Evolutionary conservation across 2,329 filamentous ascomycete species (phyloP).

Genomic region (Nannizzia gypsea): DNA sequence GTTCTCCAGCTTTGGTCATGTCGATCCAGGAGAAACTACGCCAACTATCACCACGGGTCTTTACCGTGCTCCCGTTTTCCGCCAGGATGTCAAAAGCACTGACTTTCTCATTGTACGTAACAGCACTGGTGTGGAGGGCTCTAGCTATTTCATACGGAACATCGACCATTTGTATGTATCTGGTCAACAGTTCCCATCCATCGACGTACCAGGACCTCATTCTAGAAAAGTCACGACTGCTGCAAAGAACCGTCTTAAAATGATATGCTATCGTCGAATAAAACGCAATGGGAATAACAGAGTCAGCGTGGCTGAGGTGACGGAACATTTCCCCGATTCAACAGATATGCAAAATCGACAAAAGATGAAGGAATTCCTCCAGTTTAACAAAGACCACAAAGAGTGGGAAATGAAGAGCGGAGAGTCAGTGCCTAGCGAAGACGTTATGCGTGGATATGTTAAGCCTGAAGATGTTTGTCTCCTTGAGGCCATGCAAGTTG

Average conservation of each 20-base stretch:
- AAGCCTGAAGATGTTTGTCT: slow-evolving; percentile 92
- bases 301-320: slow-evolving; percentile 71
- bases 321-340: slow-evolving; percentile 80
- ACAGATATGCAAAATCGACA: slow-evolving; percentile 92
- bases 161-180: slow-evolving; percentile 86
- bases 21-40: slow-evolving; percentile 80
- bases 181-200: slow-evolving; percentile 82
- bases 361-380: slow-evolving; percentile 92
- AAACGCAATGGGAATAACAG: slow-evolving; percentile 58
- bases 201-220: slow-evolving; percentile 86
- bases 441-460: slow-evolving; percentile 72
- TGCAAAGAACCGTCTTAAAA: slow-evolving; percentile 92
- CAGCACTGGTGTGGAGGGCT: slow-evolving; percentile 65
- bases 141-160: slow-evolving; percentile 70
- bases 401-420: slow-evolving; percentile 69
- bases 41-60: slow-evolving; percentile 89
- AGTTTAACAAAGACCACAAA: slow-evolving; percentile 76
- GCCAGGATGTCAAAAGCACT: slow-evolving; percentile 61
- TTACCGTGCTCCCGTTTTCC: slow-evolving; percentile 89
- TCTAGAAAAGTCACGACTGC: slow-evolving; percentile 91
- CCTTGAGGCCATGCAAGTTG: slow-evolving; percentile 93
- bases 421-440: slow-evolving; percentile 67
- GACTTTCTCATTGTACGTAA: slow-evolving; percentile 83
- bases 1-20: slow-evolving; percentile 87
- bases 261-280: slow-evolving; percentile 85